phyloP scores from a whole-genome alignment of 192 early-diverging fungal genomes.

The Chytriomyces hyalinus region DNA sequence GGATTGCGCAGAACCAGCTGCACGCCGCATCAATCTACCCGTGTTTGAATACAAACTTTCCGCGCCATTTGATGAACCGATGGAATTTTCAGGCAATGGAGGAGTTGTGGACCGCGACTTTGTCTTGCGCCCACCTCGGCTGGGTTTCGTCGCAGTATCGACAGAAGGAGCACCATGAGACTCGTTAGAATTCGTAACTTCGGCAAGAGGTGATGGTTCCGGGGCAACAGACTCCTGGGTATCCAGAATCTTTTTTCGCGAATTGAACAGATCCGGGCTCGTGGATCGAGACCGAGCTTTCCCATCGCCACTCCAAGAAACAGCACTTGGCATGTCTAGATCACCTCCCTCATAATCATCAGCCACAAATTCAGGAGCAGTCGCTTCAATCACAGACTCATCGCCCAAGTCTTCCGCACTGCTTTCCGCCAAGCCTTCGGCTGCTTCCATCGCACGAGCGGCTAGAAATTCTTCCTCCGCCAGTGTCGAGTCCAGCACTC shows the following conservation, averaged over 20 bases:
- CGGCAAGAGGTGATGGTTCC: background rate
- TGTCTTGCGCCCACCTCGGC: background rate
- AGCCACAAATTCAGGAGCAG: slow-evolving; percentile 11
- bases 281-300: background rate
- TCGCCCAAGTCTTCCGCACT: background rate
- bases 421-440: background rate
- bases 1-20: slow-evolving; percentile 5
- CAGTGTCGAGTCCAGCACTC: background rate
- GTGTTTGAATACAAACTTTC: background rate
- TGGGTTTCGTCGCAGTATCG: background rate
- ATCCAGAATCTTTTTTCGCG: background rate
- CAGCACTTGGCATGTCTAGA: background rate
- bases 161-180: background rate
- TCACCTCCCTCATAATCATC: background rate
- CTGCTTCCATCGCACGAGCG: background rate
- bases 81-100: background rate
- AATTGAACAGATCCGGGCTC: background rate
- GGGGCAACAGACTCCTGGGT: background rate
- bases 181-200: background rate
- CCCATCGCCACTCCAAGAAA: background rate
- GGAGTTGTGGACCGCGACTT: background rate
- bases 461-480: background rate
- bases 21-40: slow-evolving; percentile 1
- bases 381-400: slow-evolving; percentile 21
- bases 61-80: background rate